A percentile compares a stretch with the other conserved stretches of the same genome.
Conservation (phyloP, 108 stramenopile species). For the Cyclotella atomus region DNA sequence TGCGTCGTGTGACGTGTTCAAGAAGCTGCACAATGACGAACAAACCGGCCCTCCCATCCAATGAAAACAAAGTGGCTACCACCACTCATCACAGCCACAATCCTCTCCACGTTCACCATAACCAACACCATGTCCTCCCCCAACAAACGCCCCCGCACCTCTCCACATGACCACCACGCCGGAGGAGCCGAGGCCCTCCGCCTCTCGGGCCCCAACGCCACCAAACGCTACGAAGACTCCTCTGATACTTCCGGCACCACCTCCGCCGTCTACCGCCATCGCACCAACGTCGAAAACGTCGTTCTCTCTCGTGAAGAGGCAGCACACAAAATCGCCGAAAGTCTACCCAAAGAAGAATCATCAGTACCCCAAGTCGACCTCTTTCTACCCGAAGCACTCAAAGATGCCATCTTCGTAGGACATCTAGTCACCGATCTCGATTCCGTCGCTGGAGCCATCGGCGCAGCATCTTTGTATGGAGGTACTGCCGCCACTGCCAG, state of each 20-base stretch:
- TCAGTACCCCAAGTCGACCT: constrained; percentile 45
- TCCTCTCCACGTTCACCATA: too few species aligned
- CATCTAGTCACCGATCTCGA: constrained; percentile 83
- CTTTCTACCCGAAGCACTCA: constrained; percentile 54
- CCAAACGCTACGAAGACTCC: constrained; percentile 25
- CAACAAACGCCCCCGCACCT: constrained; percentile 16
- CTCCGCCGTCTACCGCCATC: constrained; percentile 38
- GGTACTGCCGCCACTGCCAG: constrained; percentile 61
- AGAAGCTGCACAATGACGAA: too few species aligned
- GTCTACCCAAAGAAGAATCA: constrained; percentile 40
- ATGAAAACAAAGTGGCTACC: too few species aligned
- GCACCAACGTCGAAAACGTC: constrained; percentile 51
- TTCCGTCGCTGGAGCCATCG: constrained; percentile 70
- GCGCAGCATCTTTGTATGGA: constrained; percentile 71
- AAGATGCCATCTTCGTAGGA: constrained; percentile 66
- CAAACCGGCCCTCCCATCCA: too few species aligned
- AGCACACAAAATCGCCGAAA: constrained; percentile 49
- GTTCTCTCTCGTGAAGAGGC: constrained; percentile 50
- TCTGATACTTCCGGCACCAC: too few species aligned
- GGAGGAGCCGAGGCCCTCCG: constrained; percentile 34
- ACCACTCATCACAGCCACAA: too few species aligned
- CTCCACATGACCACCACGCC: constrained; percentile 23
- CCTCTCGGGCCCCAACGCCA: constrained; percentile 14
- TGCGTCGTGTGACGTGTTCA: too few species aligned
- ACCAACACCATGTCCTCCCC: constrained; percentile 4